A percentile compares a stretch with the other conserved stretches of the same genome.
These are phyloP conservation scores for Penicillium sp. DNA, from an alignment of 2,329 filamentous ascomycete species.

Conservation along the genomic window DNA sequence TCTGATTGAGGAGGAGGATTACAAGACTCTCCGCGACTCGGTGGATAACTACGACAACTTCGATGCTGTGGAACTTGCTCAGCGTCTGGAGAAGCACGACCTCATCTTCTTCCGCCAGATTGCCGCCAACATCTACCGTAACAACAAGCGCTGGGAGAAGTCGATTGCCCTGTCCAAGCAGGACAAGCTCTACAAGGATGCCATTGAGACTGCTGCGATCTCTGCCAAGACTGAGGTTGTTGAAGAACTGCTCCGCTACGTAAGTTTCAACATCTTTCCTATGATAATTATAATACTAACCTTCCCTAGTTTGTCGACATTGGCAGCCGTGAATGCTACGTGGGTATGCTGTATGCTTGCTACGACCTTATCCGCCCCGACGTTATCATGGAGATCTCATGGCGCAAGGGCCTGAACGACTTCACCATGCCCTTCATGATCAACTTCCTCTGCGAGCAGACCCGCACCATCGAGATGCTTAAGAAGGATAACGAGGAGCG, in stretches of 20 bases:
- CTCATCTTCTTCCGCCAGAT: slow-evolving; percentile 99
- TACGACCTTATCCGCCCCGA: slow-evolving; percentile 95
- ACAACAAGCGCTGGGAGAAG: slow-evolving; percentile 99
- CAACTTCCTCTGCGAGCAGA: slow-evolving; percentile 92
- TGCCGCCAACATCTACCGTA: slow-evolving; percentile 96
- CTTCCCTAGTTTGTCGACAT: slow-evolving; percentile 87
- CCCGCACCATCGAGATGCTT: slow-evolving; percentile 75
- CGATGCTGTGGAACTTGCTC: slow-evolving; percentile 87
- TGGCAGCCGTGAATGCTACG: slow-evolving; percentile 97
- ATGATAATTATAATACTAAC: slow-evolving; percentile 32
- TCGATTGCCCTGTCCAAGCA: slow-evolving; percentile 97
- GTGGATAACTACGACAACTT: slow-evolving; percentile 99
- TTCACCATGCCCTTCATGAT: slow-evolving; percentile 99
- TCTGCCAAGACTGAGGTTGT: slow-evolving; percentile 89
- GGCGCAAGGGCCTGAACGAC: slow-evolving; percentile 90
- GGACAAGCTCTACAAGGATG: slow-evolving; percentile 99
- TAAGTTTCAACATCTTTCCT: slow-evolving; percentile 58
- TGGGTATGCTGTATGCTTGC: slow-evolving; percentile 99
- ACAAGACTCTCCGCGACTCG: slow-evolving; percentile 97
- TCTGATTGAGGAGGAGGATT: slow-evolving; percentile 97
- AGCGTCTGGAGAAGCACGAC: slow-evolving; percentile 94
- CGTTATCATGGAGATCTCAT: slow-evolving; percentile 91
- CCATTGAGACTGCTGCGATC: slow-evolving; percentile 94
- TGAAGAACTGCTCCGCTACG: slow-evolving; percentile 92
- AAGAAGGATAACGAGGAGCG: slow-evolving; percentile 97